Conservation (phyloP, 768 basidiomycete genomes). For the Suillus fuscotomentosus region DNA sequence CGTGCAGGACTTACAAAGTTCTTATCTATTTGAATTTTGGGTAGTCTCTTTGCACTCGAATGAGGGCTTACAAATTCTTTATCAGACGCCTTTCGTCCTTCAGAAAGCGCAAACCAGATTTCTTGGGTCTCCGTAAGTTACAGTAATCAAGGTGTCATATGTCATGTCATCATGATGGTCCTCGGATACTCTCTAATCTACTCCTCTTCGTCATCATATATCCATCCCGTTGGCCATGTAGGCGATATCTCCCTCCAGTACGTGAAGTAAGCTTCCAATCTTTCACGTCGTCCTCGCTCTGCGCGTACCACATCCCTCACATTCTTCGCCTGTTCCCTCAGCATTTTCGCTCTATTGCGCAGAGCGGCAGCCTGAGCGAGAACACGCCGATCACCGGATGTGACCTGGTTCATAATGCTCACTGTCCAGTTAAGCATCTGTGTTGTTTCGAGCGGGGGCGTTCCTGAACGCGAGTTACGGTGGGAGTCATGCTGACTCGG, state of each 20-base stretch:
- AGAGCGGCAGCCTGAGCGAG: conserved; percentile 13
- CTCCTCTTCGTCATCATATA: conserved; percentile 11
- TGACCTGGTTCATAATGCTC: conserved; percentile 25
- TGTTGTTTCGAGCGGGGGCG: conserved; percentile 17
- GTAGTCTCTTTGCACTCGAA: no score
- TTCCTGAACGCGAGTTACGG: conserved; percentile 20
- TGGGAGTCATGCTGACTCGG: conserved; percentile 21
- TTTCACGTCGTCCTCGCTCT: conserved; percentile 23
- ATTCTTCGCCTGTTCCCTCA: conserved; percentile 21
- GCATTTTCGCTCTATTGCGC: conserved; percentile 16
- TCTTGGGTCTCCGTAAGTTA: not conserved
- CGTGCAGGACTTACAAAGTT: no score
- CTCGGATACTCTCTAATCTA: not conserved
- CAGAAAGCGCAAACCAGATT: not conserved
- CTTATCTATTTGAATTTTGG: no score
- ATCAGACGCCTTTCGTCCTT: no score
- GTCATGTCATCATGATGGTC: no score
- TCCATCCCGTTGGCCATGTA: conserved; percentile 21
- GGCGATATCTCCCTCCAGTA: conserved; percentile 27
- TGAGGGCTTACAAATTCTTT: no score
- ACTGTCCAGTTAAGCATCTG: conserved; percentile 21
- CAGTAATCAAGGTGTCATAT: not conserved
- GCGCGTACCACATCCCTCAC: conserved; percentile 21
- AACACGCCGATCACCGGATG: conserved; percentile 14
- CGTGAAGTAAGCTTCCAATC: conserved; percentile 27